Conservation (phyloP, 2,329 filamentous ascomycete genomes). For the Monilinia fructicola region DNA sequence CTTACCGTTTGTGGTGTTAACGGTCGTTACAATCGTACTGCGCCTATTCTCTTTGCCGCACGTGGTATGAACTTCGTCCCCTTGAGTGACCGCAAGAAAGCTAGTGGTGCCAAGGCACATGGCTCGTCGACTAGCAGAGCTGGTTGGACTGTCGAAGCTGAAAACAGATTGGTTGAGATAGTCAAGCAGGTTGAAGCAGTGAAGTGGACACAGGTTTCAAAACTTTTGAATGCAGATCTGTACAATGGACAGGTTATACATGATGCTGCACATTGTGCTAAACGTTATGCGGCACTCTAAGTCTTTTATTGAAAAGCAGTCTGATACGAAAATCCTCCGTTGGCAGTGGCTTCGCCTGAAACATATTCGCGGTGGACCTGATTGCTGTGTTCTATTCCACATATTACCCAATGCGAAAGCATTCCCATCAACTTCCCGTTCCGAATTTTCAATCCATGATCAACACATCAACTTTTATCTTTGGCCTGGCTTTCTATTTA, state of each 20-base stretch:
- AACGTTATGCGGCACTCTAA: slow-evolving; percentile 20
- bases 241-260: background rate
- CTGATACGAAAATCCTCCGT: background rate
- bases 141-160: slow-evolving; percentile 30
- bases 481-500: background rate
- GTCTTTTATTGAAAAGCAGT: background rate
- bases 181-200: slow-evolving; percentile 28
- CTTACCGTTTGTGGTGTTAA: slow-evolving; percentile 34
- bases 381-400: background rate
- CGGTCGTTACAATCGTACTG: slow-evolving; percentile 39
- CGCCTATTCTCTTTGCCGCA: slow-evolving; percentile 37
- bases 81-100: slow-evolving; percentile 28
- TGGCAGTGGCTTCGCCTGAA: background rate
- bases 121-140: slow-evolving; percentile 1
- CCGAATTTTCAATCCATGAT: background rate
- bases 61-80: slow-evolving; percentile 35
- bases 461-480: background rate
- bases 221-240: slow-evolving; percentile 17
- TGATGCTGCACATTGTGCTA: slow-evolving; percentile 18
- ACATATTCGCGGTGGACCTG: background rate
- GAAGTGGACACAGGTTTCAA: slow-evolving; percentile 34
- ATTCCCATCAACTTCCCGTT: background rate
- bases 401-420: too few species aligned
- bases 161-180: slow-evolving; percentile 28
- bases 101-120: slow-evolving; percentile 4